phyloP scores from a whole-genome alignment of 768 basidiomycete species.

The Rhizopogon salebrosus region DNA sequence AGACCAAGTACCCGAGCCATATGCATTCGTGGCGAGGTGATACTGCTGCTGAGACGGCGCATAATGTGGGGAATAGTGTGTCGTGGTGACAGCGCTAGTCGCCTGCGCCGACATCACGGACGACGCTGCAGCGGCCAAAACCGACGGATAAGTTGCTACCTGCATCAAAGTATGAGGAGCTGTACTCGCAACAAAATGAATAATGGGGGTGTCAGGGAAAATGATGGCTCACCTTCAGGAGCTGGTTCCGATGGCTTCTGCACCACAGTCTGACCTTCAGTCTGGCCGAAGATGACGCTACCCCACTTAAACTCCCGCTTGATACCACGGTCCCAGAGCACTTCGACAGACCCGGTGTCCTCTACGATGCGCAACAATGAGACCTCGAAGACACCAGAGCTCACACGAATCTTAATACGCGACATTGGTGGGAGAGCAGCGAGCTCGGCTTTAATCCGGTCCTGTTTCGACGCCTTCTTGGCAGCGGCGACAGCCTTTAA shows the following conservation, averaged over 20 bases:
- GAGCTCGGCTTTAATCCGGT: conserved; percentile 67
- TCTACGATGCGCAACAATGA: conserved; percentile 68
- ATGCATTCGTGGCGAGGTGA: conserved; percentile 13
- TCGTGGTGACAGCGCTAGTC: conserved; percentile 5
- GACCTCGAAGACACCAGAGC: conserved; percentile 83
- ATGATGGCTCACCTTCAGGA: conserved; percentile 36
- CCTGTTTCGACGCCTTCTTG: conserved; percentile 70
- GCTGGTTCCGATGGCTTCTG: conserved; percentile 63
- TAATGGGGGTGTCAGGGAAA: conserved; percentile 1
- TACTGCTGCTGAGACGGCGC: conserved; percentile 15
- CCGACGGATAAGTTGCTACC: conserved; percentile 19
- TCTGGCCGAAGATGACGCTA: conserved; percentile 72
- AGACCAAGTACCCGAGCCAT: conserved; percentile 26
- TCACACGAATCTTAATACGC: conserved; percentile 80
- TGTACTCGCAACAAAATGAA: conserved; percentile 8
- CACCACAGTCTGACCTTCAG: conserved; percentile 57
- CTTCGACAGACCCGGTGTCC: conserved; percentile 67
- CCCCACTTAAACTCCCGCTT: conserved; percentile 83
- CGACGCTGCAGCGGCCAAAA: conserved; percentile 8
- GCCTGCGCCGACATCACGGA: conserved; percentile 16
- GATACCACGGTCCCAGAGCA: conserved; percentile 72
- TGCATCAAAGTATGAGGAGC: conserved; percentile 15
- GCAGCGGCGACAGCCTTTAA: conserved; percentile 65
- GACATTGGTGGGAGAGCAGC: conserved; percentile 64
- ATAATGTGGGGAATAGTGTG: conserved; percentile 11